Evolutionary conservation across 164 flowering plant species (phyloP).

Genomic region (Vitis rotundifolia): DNA sequence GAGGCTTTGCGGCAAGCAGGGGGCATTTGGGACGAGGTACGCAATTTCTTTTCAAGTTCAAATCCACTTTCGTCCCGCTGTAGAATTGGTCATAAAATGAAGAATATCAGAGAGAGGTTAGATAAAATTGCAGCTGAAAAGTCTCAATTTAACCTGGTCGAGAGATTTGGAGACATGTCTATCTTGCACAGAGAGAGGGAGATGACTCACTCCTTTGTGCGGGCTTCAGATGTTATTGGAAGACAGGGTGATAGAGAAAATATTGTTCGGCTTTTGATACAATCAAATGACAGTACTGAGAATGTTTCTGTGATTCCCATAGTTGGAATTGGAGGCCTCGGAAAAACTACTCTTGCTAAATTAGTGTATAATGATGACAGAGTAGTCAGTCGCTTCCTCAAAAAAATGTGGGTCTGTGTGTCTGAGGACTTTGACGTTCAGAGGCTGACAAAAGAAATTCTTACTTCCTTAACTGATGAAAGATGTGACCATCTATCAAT

Average conservation of each 20-base stretch:
- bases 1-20: not conserved
- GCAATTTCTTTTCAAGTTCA: not conserved
- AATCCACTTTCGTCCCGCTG: not conserved
- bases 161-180: not conserved
- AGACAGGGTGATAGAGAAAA: not conserved
- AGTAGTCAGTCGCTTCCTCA: not conserved
- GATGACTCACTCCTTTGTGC: slow-evolving; percentile 5
- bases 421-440: not conserved
- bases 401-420: not conserved
- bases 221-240: slow-evolving; percentile 4
- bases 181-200: not conserved
- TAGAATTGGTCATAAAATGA: not conserved
- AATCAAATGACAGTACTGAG: not conserved
- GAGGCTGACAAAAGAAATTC: not conserved
- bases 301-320: not conserved
- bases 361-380: not conserved
- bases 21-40: not conserved
- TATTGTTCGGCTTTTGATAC: not conserved
- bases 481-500: not conserved
- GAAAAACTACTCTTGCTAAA: not conserved
- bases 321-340: not conserved
- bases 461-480: not conserved
- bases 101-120: not conserved
- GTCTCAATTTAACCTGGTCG: not conserved
- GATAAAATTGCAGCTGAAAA: slow-evolving; percentile 1